Base-by-base conservation (phyloP, 2,329 filamentous ascomycete species). In the Epichloe coenophiala region DNA sequence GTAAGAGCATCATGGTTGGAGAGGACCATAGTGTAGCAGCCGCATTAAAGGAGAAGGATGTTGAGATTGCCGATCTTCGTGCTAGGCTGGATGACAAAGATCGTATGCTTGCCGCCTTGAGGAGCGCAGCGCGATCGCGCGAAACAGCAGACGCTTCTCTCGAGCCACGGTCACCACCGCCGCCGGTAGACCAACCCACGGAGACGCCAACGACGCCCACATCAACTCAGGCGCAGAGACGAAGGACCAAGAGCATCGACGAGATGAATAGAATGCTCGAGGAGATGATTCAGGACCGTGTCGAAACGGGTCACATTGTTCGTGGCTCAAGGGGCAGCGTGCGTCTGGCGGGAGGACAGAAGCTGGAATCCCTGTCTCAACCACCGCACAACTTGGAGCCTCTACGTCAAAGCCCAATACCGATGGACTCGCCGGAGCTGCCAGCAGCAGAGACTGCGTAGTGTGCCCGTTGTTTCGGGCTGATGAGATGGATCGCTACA, bases 241-340 rank as follows among this genome's bases (percentile, higher is more conserved):
- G 74, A 56, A 75, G 77, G 47, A 73, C 73, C 12, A 81, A 77
- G 70, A 88, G 86, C 57, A 85, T 93, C 36, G 89, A 95, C 59
- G 90, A 95, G 67, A 90, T 96, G 82, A 95, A 87, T 57, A 81
- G 83, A 60, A 89, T 96, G 71, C 77, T 96, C 27, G 91, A 97
- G 60, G 88, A 95, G 68, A 96, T 97, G 91, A 93, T 96, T 53
- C 86, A 90, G 62, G 86, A 91, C 61, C 81, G 86, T 52, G 85
- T 94, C 49, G 86, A 93, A 59, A 81, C 75, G 48, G 87, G 86
- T 21, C 80, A 87, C 50, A 69, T 88, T 21, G 73, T 87, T 33
- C 80, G 85, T 59, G 76, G 82, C 48, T 70, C 70, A 48, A 74
- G 83, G 53, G 85, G 83, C 40, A 88, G 82, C 60, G 76, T 88